Conservation (phyloP, 2,329 filamentous ascomycete species). For the Paecilomyces fulvus region DNA sequence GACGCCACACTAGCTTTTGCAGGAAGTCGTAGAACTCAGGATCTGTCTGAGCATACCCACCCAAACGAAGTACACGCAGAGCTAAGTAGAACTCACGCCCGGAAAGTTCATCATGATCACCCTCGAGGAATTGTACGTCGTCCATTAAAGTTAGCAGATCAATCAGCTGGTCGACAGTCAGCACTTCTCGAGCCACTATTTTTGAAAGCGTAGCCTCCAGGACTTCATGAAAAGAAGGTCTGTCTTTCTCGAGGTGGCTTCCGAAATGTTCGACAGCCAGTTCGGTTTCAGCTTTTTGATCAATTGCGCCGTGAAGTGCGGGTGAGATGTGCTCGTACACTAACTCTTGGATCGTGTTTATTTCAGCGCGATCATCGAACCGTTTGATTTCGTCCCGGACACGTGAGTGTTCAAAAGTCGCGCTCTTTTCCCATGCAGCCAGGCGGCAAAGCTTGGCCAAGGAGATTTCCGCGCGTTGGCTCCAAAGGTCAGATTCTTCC, state of each 20-base stretch:
- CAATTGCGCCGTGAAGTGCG: slow-evolving; percentile 63
- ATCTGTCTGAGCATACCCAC: slow-evolving; percentile 48
- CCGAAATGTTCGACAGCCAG: slow-evolving; percentile 63
- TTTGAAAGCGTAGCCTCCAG: slow-evolving; percentile 63
- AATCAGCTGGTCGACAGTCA: slow-evolving; percentile 48
- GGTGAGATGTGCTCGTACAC: slow-evolving; percentile 64
- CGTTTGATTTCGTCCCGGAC: slow-evolving; percentile 40
- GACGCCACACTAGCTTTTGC: slow-evolving; percentile 71
- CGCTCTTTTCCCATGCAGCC: slow-evolving; percentile 45
- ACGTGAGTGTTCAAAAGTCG: slow-evolving; percentile 19
- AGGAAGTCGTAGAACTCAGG: slow-evolving; percentile 48
- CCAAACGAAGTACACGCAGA: slow-evolving; percentile 47
- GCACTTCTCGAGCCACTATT: slow-evolving; percentile 62
- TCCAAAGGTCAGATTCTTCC: slow-evolving; percentile 76
- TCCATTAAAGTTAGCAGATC: slow-evolving; percentile 71
- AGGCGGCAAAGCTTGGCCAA: slow-evolving; percentile 74
- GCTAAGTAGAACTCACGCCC: slow-evolving; percentile 66
- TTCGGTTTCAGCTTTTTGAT: slow-evolving; percentile 68
- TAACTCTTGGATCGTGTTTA: slow-evolving; percentile 71
- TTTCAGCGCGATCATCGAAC: slow-evolving; percentile 55
- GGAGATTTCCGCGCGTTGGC: slow-evolving; percentile 85
- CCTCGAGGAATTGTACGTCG: slow-evolving; percentile 35
- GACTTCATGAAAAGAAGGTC: slow-evolving; percentile 58
- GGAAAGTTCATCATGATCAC: slow-evolving; percentile 43
- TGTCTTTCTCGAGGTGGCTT: slow-evolving; percentile 47